Percentiles rank a stretch among this genome's conserved stretches.
These are phyloP conservation scores for Aristolochia contorta DNA, from an alignment of 164 flowering plant genomes.

Conservation along the genomic window DNA sequence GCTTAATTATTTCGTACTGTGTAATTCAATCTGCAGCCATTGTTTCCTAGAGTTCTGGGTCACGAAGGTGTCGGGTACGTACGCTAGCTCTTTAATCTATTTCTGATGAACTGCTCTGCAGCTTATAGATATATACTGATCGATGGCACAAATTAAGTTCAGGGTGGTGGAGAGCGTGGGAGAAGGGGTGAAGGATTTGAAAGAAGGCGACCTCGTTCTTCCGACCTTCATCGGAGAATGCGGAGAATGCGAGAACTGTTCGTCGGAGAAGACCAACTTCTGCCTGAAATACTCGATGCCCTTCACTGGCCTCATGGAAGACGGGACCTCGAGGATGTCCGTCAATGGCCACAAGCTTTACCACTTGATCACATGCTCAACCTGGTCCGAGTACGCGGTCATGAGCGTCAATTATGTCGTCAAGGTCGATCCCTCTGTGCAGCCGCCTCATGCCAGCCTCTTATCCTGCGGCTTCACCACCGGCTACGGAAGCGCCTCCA, in stretches of 20 bases:
- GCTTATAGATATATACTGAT: no score
- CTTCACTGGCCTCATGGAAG: conserved; percentile 29
- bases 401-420: conserved; percentile 16
- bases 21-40: conserved; percentile 17
- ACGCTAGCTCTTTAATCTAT: no score
- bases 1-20: not conserved
- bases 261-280: conserved; percentile 23
- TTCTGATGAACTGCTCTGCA: no score
- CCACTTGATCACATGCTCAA: conserved; percentile 27
- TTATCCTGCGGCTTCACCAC: conserved; percentile 31
- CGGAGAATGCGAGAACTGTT: no score
- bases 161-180: conserved; percentile 35
- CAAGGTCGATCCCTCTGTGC: conserved; percentile 17
- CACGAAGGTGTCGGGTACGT: conserved; percentile 53
- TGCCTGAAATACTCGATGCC: conserved; percentile 14
- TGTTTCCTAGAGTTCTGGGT: conserved; percentile 38
- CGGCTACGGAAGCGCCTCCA: conserved; percentile 37
- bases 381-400: conserved; percentile 40
- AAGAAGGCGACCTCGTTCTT: conserved; percentile 41
- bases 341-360: conserved; percentile 27
- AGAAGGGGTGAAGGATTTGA: conserved; percentile 26
- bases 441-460: conserved; percentile 21
- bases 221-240: no score
- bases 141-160: no score
- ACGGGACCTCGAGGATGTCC: conserved; percentile 28